phyloP scores from a whole-genome alignment of 2,329 filamentous ascomycete genomes.

The Cryphonectria carpinicola region DNA sequence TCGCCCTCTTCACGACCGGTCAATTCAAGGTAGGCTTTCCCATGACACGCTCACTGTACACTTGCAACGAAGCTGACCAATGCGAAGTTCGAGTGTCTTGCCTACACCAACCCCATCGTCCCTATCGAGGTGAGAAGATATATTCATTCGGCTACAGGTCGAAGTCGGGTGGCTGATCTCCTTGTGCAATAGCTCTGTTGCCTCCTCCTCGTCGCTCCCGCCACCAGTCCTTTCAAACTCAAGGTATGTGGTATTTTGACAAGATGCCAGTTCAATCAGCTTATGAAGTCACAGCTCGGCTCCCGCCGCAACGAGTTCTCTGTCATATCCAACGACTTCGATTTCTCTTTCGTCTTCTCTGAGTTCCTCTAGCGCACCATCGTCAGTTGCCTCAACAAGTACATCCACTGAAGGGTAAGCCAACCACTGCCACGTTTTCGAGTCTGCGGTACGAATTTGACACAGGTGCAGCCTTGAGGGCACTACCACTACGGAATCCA shows the following conservation, averaged over 20 bases:
- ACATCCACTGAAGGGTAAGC: slow-evolving; percentile 23
- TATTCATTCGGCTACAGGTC: not conserved
- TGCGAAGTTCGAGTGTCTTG: slow-evolving; percentile 13
- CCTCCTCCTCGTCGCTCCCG: slow-evolving; percentile 4
- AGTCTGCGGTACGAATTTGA: slow-evolving; percentile 30
- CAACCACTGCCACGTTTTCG: not conserved
- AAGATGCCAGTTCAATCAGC: not conserved
- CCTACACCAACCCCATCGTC: slow-evolving; percentile 7
- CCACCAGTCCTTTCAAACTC: slow-evolving; percentile 11
- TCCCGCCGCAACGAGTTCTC: not conserved
- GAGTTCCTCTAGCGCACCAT: not conserved
- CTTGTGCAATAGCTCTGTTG: not conserved
- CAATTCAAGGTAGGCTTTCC: not conserved
- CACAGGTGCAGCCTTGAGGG: slow-evolving; percentile 28
- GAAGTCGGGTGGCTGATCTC: not conserved
- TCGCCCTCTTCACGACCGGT: not conserved
- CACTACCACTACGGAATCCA: slow-evolving; percentile 18
- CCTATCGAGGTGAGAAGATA: slow-evolving; percentile 19
- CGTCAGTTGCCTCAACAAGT: not conserved
- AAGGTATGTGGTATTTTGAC: slow-evolving; percentile 14
- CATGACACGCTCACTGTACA: not conserved
- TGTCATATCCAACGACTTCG: not conserved
- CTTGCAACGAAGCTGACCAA: not conserved
- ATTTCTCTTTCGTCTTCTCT: slow-evolving; percentile 5
- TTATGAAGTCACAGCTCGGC: slow-evolving; percentile 13